A percentile compares a stretch with the other conserved stretches of the same genome.
phyloP scores from a whole-genome alignment of 192 early-diverging fungal genomes.

The Kappamyces sp. region DNA sequence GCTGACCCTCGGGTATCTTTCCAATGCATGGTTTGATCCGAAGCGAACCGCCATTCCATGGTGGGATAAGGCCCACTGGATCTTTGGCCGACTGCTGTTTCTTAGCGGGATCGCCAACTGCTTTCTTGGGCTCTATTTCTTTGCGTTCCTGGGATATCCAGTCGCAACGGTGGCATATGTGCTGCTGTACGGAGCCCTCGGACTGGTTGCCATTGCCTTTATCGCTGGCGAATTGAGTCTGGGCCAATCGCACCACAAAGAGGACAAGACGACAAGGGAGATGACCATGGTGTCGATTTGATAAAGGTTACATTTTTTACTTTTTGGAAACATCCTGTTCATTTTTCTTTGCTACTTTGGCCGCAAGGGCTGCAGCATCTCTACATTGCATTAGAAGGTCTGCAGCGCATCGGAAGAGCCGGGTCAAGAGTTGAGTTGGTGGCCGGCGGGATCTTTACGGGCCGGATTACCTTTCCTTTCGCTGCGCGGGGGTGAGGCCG shows the following conservation, averaged over 20 bases:
- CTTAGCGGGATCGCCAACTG: constrained; percentile 37
- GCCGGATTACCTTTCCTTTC: constrained; percentile 4
- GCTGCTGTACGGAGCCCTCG: too few relatives aligned
- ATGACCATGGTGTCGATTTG: not conserved
- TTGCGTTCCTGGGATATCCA: too few relatives aligned
- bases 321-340: not conserved
- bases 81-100: constrained; percentile 32
- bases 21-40: constrained; percentile 6
- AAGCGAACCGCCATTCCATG: constrained; percentile 30
- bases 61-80: constrained; percentile 45
- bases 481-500: constrained; percentile 4
- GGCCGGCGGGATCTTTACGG: not conserved
- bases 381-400: not conserved
- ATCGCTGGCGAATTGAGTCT: too few relatives aligned
- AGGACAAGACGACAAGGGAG: too few relatives aligned
- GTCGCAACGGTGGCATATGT: too few relatives aligned
- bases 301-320: not conserved
- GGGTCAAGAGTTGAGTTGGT: too few relatives aligned
- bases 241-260: too few relatives aligned
- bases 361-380: constrained; percentile 13
- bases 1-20: too few relatives aligned
- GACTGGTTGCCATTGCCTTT: too few relatives aligned
- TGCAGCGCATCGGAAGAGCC: too few relatives aligned
- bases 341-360: not conserved
- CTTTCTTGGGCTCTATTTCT: constrained; percentile 19